Evolutionary conservation across 495 filamentous ascomycete species (phyloP), one percentile per base, ranked within the genome.

Genomic region (Lasiosphaeria hispida): DNA sequence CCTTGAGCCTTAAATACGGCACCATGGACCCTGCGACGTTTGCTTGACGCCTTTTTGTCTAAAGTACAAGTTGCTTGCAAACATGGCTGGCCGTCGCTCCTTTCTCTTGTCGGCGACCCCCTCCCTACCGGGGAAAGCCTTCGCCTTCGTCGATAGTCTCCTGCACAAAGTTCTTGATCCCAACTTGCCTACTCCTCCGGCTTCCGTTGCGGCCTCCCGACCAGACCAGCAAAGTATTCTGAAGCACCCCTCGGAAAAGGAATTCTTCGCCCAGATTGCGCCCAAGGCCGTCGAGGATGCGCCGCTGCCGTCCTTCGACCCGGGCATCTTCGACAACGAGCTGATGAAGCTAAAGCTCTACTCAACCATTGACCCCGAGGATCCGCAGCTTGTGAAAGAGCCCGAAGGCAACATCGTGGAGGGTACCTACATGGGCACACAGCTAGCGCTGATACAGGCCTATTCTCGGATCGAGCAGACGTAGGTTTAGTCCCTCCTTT

Each of bases 401-500:
- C 67, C 67, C 5, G 49, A 67, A 45, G 69, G 65, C 7, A 63
- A 69, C 15, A 64, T 73, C 13, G 39, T 19, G 17, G 49, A 68
- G 47, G 70, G 69, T 1, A 66, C 64, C 6, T 76, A 74, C 47
- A 48, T 63, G 15, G 75, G 75, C 4, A 77, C 75, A 0, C 70
- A 75, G 48, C 53, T 74, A 3, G 74, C 75, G 6, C 48, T 77
- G 39, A 76, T 71, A 0, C 67, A 77, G 57, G 60, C 69, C 1
- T 75, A 76, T 54, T 61, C 64, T 11, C 67, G 67, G 5, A 69
- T 75, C 39, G 73, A 75, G 55, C 66, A 72, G 50, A 71, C 64
- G 69, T 75, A 56, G 65, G 70, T 63, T 37, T 41, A 7, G 10
- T 3, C 44, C 36, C 33, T 0, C 10, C 1, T 38, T 30, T 17